Conservation (phyloP, 176 grass and related monocot genomes). For the Aegilops speltoides region DNA sequence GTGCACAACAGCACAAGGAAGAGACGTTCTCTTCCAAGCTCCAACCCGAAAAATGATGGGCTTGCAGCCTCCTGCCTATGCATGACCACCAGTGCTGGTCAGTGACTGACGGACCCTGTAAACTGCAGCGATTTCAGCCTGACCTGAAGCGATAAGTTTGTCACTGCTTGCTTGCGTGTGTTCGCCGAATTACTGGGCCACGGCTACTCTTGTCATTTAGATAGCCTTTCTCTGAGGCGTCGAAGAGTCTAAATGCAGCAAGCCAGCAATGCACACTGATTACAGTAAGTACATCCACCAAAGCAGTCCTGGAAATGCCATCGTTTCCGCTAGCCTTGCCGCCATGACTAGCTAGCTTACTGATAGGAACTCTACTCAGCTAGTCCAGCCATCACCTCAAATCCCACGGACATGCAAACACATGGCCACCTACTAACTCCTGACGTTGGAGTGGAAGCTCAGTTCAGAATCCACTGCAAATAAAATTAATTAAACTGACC, state of each 20-base stretch:
- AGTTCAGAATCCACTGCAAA: neutral
- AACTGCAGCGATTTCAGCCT: neutral
- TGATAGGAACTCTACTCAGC: neutral
- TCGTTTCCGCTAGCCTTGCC: neutral
- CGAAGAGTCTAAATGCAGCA: constrained; percentile 2
- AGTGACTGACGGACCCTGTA: neutral
- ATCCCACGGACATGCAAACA: neutral
- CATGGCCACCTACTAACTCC: too few species aligned
- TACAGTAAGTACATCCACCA: neutral
- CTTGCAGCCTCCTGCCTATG: neutral
- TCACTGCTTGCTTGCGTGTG: neutral
- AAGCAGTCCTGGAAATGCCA: neutral
- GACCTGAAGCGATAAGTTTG: neutral
- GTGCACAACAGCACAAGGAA: too few species aligned
- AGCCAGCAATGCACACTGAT: neutral
- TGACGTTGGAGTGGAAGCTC: neutral
- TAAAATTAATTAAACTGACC: neutral
- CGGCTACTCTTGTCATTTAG: constrained; percentile 25
- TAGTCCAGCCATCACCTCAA: neutral
- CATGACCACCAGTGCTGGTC: neutral
- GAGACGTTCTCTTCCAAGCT: too few species aligned
- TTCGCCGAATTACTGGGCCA: neutral
- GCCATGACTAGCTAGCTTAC: neutral
- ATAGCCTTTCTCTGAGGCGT: neutral
- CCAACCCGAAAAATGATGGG: neutral